A percentile compares a stretch with the other conserved stretches of the same genome.
phyloP scores from a whole-genome alignment of 345 rosid species.

The Hibiscus tridactylites region DNA sequence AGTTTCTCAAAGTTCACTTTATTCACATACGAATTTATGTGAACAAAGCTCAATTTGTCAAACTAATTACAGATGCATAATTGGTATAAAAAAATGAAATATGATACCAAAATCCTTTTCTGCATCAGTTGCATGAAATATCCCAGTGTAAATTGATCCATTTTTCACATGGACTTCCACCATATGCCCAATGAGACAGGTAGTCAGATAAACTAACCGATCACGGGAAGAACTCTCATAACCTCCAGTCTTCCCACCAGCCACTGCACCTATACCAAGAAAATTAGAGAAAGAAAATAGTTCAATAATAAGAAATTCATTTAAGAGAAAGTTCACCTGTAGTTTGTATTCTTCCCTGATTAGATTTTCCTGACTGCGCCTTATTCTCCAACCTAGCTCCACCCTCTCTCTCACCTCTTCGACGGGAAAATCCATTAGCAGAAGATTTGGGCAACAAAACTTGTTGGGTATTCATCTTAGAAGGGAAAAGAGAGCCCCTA shows the following conservation, averaged over 20 bases:
- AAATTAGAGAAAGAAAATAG: neutral
- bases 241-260: slow-evolving; percentile 37
- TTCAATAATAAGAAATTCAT: neutral
- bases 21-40: neutral
- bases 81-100: neutral
- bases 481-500: neutral
- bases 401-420: neutral
- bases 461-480: neutral
- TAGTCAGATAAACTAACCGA: slow-evolving; percentile 54
- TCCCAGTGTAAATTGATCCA: slow-evolving; percentile 82
- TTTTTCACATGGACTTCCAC: slow-evolving; percentile 88
- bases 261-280: neutral
- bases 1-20: neutral
- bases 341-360: neutral
- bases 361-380: neutral
- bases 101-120: slow-evolving; percentile 69
- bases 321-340: neutral
- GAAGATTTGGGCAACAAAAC: neutral
- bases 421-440: neutral
- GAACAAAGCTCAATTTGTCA: slow-evolving; percentile 7
- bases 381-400: neutral
- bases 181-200: slow-evolving; percentile 68
- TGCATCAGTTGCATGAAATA: slow-evolving; percentile 67
- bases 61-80: neutral
- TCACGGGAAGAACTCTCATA: slow-evolving; percentile 49